Base-by-base conservation (phyloP, 2,329 filamentous ascomycete genomes). In the Penicillium psychrosexuale region DNA sequence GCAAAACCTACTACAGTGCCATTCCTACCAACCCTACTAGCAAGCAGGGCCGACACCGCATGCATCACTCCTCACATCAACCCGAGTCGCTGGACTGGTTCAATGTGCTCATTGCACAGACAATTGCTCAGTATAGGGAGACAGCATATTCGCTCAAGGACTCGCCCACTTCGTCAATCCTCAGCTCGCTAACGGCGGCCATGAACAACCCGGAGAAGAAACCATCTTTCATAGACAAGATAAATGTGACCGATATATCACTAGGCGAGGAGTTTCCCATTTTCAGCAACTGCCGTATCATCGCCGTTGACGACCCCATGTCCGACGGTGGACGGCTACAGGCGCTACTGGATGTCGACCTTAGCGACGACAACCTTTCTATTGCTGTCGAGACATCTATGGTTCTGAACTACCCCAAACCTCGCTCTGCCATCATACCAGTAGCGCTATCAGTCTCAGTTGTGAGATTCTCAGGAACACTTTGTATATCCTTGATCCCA, bases 51-150 rank as follows among this genome's bases (percentile, higher is more conserved):
- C 67, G 73, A n/a, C 68, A 74, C 52, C 64, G 73, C 47, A 69
- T 73, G 55, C 71, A 75, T 45, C 76, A 78, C 57, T 77, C 95
- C 65, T 91, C 90, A 57, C 94, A 99, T 72, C 94, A 97, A 73
- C 94, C 94, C 1, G 94, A 99, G 74, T 95, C 90, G 55, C 76
- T 99, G 57, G 94, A 99, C 74, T 99, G 94, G 94, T 97, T 99
- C 81, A 99, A 99, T 70, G 94, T 99, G 27, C 80, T 99, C 52
- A 87, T 97, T 48, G 94, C 92, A 2, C 94, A 99, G 75, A 96
- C 94, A 0, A 95, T 99, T 61, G 93, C 94, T 0, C 94, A 99
- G 72, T 90, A 97, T 66, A 83, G 94, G 56, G 90, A 89, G 63
- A 95, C 97, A 67, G 94, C 94, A 2, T 89, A 95, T 65, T 86